These are phyloP conservation scores for Crithidia fasciculata DNA, from an alignment of 208 protist genomes.

Conservation along the genomic window DNA sequence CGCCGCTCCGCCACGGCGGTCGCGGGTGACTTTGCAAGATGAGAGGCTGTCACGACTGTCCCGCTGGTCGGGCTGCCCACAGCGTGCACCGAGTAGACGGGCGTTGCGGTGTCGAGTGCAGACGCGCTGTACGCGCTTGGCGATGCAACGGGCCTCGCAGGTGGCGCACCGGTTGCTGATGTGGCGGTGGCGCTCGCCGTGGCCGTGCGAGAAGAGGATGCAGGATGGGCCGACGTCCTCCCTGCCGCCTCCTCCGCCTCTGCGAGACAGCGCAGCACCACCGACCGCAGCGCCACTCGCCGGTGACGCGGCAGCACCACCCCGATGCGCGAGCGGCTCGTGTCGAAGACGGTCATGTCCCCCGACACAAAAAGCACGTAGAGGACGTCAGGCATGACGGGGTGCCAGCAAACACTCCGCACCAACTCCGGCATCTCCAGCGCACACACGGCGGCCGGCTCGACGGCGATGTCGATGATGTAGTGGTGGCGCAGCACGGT, in stretches of 20 bases:
- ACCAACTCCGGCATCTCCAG: slow-evolving; percentile 61
- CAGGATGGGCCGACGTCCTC: not conserved
- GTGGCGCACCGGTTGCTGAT: no score
- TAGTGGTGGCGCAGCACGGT: slow-evolving; percentile 58
- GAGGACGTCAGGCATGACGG: slow-evolving; percentile 33
- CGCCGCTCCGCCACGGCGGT: not conserved
- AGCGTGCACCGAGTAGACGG: not conserved
- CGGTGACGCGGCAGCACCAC: slow-evolving; percentile 43
- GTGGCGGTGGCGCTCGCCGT: no score
- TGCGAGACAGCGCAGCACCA: slow-evolving; percentile 27
- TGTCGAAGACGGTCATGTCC: slow-evolving; percentile 50
- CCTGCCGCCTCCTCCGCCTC: not conserved
- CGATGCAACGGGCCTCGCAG: not conserved
- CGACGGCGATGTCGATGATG: slow-evolving; percentile 52
- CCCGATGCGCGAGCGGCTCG: slow-evolving; percentile 28
- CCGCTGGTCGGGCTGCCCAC: not conserved
- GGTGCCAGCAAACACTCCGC: slow-evolving; percentile 74
- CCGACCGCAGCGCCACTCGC: slow-evolving; percentile 29
- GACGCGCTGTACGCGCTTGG: not conserved
- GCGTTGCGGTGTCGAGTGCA: not conserved
- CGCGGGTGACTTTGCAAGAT: not conserved
- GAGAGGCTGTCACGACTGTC: not conserved
- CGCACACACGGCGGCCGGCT: slow-evolving; percentile 51
- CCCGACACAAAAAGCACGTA: slow-evolving; percentile 60
- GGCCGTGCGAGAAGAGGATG: no score